These are phyloP conservation scores for Phytophthora ramorum DNA, from an alignment of 352 stramenopile species.

Conservation along the genomic window DNA sequence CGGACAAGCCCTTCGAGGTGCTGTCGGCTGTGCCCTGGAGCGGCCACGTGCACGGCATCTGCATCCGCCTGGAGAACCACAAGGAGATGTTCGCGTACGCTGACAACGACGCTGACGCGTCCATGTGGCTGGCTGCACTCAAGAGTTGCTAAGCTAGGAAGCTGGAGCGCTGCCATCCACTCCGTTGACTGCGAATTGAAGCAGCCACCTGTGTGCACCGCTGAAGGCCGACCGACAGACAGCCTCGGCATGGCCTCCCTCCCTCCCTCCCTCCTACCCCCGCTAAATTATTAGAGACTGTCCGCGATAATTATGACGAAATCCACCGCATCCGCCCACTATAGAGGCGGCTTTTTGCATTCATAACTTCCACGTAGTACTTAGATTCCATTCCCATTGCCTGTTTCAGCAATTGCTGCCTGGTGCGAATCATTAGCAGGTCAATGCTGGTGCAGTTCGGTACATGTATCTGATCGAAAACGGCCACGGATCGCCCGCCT, in stretches of 20 bases:
- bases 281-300: constrained; percentile 49
- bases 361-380: neutral
- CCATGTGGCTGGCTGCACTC: constrained; percentile 61
- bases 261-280: constrained; percentile 8
- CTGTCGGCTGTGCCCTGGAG: constrained; percentile 52
- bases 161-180: neutral
- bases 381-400: neutral
- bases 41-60: constrained; percentile 50
- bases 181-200: constrained; percentile 30
- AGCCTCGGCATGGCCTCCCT: constrained; percentile 13
- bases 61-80: constrained; percentile 58
- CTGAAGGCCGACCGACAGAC: constrained; percentile 14
- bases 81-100: constrained; percentile 63
- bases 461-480: constrained; percentile 3
- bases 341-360: constrained; percentile 21
- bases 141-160: constrained; percentile 46
- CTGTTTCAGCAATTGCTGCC: too few species aligned
- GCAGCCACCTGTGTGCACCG: constrained; percentile 19
- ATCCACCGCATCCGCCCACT: constrained; percentile 20
- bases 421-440: too few species aligned
- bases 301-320: constrained; percentile 41
- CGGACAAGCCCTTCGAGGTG: constrained; percentile 53
- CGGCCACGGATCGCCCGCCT: constrained; percentile 21
- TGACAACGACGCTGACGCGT: constrained; percentile 48
- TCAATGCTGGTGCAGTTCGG: neutral